These are phyloP conservation scores for Zymoseptoria tritici DNA, from an alignment of 2,329 filamentous ascomycete species.

Conservation along the genomic window DNA sequence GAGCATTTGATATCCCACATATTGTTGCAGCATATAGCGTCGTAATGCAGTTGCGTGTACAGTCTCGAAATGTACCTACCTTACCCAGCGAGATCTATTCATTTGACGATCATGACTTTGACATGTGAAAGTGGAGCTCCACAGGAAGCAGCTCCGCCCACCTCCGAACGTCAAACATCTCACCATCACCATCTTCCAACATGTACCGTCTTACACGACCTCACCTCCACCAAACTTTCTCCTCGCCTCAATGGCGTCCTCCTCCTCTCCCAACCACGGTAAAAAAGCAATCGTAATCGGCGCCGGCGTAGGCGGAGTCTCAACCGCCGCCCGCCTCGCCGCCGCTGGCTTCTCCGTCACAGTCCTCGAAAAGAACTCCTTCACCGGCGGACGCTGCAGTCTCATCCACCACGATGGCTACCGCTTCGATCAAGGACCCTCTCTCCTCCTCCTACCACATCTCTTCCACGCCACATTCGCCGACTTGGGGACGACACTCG, in stretches of 20 bases:
- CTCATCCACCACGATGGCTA: constrained; percentile 55
- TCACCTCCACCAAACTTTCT: not conserved
- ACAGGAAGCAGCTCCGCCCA: not conserved
- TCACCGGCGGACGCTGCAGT: constrained; percentile 64
- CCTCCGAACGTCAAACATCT: not conserved
- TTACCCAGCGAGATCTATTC: too few species aligned
- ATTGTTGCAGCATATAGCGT: not conserved
- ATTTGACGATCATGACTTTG: not conserved
- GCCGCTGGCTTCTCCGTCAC: constrained; percentile 65
- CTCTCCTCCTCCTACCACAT: constrained; percentile 62
- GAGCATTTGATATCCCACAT: constrained; percentile 5
- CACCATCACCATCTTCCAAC: not conserved
- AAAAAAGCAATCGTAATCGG: constrained; percentile 47
- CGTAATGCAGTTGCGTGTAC: not conserved
- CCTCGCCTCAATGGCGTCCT: not conserved
- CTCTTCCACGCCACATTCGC: constrained; percentile 63
- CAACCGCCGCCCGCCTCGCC: constrained; percentile 61
- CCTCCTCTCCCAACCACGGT: not conserved
- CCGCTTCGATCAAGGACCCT: constrained; percentile 70
- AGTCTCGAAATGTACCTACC: not conserved
- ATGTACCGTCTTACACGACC: not conserved
- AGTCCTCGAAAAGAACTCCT: constrained; percentile 68
- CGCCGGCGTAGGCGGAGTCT: constrained; percentile 63
- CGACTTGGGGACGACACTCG: constrained; percentile 60
- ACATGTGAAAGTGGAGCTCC: not conserved